Base-by-base conservation (phyloP, 768 basidiomycete species). In the Astraeus odoratus region DNA sequence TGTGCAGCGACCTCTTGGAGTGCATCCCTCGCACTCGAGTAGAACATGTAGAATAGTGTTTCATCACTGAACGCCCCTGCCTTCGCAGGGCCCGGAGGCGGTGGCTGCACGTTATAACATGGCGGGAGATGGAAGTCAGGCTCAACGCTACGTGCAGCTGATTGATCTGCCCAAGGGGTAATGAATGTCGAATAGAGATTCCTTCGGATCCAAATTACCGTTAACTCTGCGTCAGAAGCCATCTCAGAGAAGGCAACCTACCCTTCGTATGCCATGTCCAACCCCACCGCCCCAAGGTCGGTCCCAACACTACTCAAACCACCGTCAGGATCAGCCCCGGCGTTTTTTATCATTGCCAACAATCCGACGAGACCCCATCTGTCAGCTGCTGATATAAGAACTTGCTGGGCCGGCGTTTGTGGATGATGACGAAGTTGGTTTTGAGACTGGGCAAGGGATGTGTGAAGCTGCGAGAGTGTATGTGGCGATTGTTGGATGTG, bases 21-120 rank as follows among this genome's bases (percentile, higher is more conserved):
- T 31, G 85, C 83, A 68, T 98, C 94, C 57, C 88, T 73, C 46
- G 94, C 91, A 66, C 81, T 83, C 46, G 90, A 82, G 69, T 97
- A 98, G 74, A 98, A 98, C 80, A 95, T 93, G 75, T 90, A 95
- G 68, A 98, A 96, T 22, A 98, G 70, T 13, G 94, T 96, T 67
- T 98, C 94, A 64, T 97, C 94, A 64, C 85, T 86, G 67, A 98
- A 95, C 40, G 83, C 79, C 1, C 77, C 75, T 15, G 83, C 86
- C 68, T 92, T 93, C 51, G 60, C 72, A 42, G 86, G 83, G 4
- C 86, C 86, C 29, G 88, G 86, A 37, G 91, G 81, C 29, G 85
- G 82, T 26, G 94, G 83, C 55, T 88, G 84, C 39, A 96, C 93
- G 64, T 84, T 92, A 56, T 98, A 98, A 67, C 93, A 96, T 23